Base-by-base conservation (phyloP, 2,329 filamentous ascomycete genomes). In the Alternaria sp. region DNA sequence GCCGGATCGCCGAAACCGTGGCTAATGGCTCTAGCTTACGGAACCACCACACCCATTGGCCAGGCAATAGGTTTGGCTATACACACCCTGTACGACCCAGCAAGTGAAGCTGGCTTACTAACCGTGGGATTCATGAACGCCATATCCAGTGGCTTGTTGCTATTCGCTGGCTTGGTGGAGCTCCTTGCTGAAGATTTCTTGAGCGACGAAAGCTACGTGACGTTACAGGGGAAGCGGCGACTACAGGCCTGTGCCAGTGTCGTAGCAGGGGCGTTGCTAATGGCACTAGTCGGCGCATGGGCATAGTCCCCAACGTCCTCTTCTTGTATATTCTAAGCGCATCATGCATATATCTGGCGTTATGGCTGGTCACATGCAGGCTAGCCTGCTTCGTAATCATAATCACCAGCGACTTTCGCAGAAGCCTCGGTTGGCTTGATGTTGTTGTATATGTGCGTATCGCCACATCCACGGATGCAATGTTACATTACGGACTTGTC, bases 1-100 rank as follows among this genome's bases (percentile, higher is more conserved):
- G 86, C 86, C 20, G 86, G 86, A 3, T 95, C 92, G 0, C 81
- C 87, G 2, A 91, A 92, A 51, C 95, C 96, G 0, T 96, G 88
- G 88, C 78, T 89, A 15, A 90, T 90, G 88, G 85, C 85, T 10
- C 77, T 89, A 23, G 87, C 88, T 12, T 90, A 89, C 70, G 88
- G 88, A 37, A 85, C 87, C n/a, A 85, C 84, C 1, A 85, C 84
- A 5, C 84, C 84, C 2, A 76, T 85, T 9, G 84, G 84, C 4
- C 84, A 86, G 63, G 84, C 83, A 4, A 82, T 85, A 46, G 84
- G 84, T 2, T 72, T 86, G 4, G 78, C 78, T 1, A 82, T 85
- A n/a, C 84, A 85, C 66, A 80, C 78, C n/a, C 72, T 85, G 5
- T 86, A 85, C 66, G 84, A 85, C 64, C 84, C 84, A 6, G 79